Evolutionary conservation across 345 rosid genomes (phyloP).

Genomic region (Citrus reticulata): DNA sequence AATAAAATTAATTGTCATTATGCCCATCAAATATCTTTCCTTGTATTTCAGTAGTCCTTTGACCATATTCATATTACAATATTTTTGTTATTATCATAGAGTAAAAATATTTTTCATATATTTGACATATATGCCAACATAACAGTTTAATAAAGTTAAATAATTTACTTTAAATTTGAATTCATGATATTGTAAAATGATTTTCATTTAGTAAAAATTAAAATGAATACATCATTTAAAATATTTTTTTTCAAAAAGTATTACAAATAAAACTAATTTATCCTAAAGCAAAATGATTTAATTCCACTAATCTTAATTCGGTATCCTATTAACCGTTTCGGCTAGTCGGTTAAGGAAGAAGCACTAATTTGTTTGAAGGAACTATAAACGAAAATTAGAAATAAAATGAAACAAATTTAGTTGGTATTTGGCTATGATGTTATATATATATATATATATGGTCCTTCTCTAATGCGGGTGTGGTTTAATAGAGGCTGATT

Average conservation of each 20-base stretch:
- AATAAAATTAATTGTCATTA: background rate
- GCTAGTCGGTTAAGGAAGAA: background rate
- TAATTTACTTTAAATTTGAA: background rate
- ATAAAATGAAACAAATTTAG: no score
- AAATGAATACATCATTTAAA: background rate
- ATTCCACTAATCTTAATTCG: background rate
- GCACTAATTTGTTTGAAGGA: no score
- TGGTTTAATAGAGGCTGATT: no score
- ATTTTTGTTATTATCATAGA: background rate
- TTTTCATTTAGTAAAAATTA: background rate
- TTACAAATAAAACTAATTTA: background rate
- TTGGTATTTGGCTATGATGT: no score
- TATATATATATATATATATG: no score
- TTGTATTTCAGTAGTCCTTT: background rate
- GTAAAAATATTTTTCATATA: background rate
- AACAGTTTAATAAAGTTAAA: background rate
- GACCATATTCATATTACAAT: background rate
- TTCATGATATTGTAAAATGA: background rate
- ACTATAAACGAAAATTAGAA: no score
- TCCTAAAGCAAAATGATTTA: background rate
- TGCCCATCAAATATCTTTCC: background rate
- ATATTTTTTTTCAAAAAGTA: background rate
- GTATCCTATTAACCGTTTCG: background rate
- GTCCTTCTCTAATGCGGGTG: no score
- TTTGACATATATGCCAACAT: background rate